These are phyloP conservation scores for Croton setiger DNA, from an alignment of 441 rosid species.

Conservation along the genomic window DNA sequence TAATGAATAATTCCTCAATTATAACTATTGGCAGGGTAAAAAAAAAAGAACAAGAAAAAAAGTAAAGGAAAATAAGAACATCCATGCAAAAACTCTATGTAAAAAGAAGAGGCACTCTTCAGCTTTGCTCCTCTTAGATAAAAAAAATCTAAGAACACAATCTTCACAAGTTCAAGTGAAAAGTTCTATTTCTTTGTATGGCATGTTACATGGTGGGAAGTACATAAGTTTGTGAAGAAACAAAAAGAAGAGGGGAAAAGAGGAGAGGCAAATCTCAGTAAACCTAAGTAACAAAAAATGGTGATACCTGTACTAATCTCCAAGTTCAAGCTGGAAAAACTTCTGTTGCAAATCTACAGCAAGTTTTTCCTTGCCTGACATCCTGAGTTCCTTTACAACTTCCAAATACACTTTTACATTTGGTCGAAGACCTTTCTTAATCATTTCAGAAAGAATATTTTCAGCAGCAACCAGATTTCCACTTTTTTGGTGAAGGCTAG, in stretches of 20 bases:
- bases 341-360: constrained; percentile 30
- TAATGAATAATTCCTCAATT: neutral
- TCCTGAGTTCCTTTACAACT: constrained; percentile 35
- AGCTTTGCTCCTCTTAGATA: neutral
- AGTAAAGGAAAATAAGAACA: neutral
- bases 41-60: neutral
- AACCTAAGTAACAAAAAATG: neutral
- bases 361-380: constrained; percentile 28
- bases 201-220: neutral
- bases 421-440: constrained; percentile 48
- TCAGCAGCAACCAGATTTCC: constrained; percentile 34
- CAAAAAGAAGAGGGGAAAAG: neutral
- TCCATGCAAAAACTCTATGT: neutral
- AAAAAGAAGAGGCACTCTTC: no score
- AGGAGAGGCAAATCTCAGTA: neutral
- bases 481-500: constrained; percentile 39
- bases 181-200: neutral
- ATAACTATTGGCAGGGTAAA: neutral
- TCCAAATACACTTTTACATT: constrained; percentile 26
- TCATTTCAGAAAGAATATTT: constrained; percentile 49
- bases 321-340: constrained; percentile 27
- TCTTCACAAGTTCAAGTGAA: constrained; percentile 5
- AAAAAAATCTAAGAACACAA: neutral
- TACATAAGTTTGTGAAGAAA: neutral
- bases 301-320: constrained; percentile 1